A percentile compares a stretch with the other conserved stretches of the same genome.
These are phyloP conservation scores for Ligustrum vulgare DNA, from an alignment of 257 asterid genomes.

Conservation along the genomic window DNA sequence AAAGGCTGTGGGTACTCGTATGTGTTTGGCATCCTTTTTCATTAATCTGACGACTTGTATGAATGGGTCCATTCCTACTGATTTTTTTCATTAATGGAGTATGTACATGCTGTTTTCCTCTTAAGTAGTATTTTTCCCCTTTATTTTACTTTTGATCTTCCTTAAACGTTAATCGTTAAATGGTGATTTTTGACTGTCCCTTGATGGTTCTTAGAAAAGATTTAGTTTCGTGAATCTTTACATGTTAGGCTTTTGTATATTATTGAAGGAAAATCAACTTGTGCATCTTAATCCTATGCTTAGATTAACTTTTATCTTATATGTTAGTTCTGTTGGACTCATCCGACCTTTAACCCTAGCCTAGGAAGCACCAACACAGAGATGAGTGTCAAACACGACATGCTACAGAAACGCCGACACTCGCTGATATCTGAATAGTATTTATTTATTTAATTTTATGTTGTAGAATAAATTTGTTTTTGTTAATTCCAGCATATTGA, in stretches of 20 bases:
- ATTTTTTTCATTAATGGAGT: neutral
- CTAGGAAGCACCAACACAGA: no score
- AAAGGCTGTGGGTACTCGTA: conserved; percentile 6
- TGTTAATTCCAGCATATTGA: no score
- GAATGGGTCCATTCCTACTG: neutral
- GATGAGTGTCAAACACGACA: no score
- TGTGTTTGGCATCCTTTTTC: conserved; percentile 4
- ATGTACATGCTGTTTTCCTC: neutral
- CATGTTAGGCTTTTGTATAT: neutral
- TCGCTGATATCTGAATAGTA: no score
- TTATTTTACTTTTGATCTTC: neutral
- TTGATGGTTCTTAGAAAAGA: neutral
- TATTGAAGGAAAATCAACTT: neutral
- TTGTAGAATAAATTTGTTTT: no score
- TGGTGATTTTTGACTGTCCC: neutral
- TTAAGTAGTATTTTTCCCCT: neutral
- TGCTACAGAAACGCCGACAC: no score
- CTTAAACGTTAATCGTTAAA: neutral
- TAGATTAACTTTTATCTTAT: neutral
- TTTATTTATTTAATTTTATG: no score
- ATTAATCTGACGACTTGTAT: conserved; percentile 6
- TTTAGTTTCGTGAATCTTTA: neutral
- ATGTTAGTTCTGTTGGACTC: neutral
- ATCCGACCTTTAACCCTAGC: neutral
- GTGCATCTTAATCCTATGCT: neutral